phyloP scores from a whole-genome alignment of 2,329 filamentous ascomycete genomes.

The Botrytis porri region DNA sequence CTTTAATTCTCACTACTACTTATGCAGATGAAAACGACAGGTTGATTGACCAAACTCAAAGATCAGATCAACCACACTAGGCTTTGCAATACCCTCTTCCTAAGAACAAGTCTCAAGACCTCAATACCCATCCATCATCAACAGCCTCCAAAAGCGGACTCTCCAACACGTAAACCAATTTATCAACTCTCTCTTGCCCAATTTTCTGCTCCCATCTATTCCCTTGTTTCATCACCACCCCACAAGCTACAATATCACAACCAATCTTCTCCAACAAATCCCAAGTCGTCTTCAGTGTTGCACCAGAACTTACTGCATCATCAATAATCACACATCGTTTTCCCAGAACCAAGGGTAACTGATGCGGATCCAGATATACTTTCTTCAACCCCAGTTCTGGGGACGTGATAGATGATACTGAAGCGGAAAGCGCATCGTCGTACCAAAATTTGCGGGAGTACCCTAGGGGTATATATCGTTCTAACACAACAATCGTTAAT shows the following conservation, averaged over 20 bases:
- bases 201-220: conserved; percentile 28
- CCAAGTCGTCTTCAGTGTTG: conserved; percentile 32
- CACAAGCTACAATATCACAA: conserved; percentile 27
- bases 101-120: background rate
- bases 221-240: conserved; percentile 35
- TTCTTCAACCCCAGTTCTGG: conserved; percentile 27
- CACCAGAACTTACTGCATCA: conserved; percentile 34
- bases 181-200: conserved; percentile 23
- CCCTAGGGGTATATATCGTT: conserved; percentile 33
- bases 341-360: conserved; percentile 26
- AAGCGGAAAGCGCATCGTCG: conserved; percentile 27
- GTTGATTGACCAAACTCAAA: background rate
- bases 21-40: no score
- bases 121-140: conserved; percentile 29
- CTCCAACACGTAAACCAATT: conserved; percentile 29
- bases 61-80: background rate
- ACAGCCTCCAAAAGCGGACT: conserved; percentile 31
- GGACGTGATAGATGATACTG: conserved; percentile 33
- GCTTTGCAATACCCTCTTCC: background rate
- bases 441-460: conserved; percentile 38
- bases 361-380: conserved; percentile 33
- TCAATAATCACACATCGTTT: conserved; percentile 32
- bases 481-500: conserved; percentile 19
- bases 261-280: conserved; percentile 32
- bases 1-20: background rate